Evolutionary conservation across 2,329 filamentous ascomycete species (phyloP).

Genomic region (Colletotrichum eleusines): DNA sequence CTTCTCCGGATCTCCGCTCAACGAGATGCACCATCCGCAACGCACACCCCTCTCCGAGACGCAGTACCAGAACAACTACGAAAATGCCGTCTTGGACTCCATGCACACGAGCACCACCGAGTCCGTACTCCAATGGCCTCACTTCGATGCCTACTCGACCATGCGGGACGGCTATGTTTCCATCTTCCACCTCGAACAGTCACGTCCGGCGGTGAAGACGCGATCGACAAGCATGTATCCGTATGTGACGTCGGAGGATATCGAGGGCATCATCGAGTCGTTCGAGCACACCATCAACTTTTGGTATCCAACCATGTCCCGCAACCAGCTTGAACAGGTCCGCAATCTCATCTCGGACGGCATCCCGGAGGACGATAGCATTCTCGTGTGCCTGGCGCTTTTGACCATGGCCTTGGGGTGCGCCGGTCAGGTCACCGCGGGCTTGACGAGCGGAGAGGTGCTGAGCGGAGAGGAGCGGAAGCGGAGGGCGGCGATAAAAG

Average conservation of each 20-base stretch:
- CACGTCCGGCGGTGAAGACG: conserved; percentile 52
- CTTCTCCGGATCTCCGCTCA: conserved; percentile 43
- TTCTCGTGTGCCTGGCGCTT: conserved; percentile 57
- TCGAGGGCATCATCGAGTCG: conserved; percentile 55
- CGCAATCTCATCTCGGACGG: conserved; percentile 50
- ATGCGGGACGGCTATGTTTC: conserved; percentile 57
- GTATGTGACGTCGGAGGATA: conserved; percentile 56
- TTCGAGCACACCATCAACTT: conserved; percentile 64
- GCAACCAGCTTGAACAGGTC: conserved; percentile 51
- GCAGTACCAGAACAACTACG: conserved; percentile 48
- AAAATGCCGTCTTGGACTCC: conserved; percentile 62
- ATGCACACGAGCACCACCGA: conserved; percentile 65
- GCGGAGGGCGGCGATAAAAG: conserved; percentile 48
- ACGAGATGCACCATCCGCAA: conserved; percentile 42
- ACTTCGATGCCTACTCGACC: conserved; percentile 59
- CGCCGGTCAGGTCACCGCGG: conserved; percentile 55
- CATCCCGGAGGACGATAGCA: conserved; percentile 52
- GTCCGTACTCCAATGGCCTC: conserved; percentile 63
- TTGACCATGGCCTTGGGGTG: conserved; percentile 63
- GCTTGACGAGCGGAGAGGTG: conserved; percentile 43
- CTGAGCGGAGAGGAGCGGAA: conserved; percentile 48
- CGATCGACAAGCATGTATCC: conserved; percentile 55
- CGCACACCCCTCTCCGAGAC: conserved; percentile 44
- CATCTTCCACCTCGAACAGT: conserved; percentile 62
- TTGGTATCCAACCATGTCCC: conserved; percentile 65